A percentile compares a stretch with the other conserved stretches of the same genome.
Evolutionary conservation across 805 yeast species (phyloP).

Genomic region (Pichia pseudocactophila): DNA sequence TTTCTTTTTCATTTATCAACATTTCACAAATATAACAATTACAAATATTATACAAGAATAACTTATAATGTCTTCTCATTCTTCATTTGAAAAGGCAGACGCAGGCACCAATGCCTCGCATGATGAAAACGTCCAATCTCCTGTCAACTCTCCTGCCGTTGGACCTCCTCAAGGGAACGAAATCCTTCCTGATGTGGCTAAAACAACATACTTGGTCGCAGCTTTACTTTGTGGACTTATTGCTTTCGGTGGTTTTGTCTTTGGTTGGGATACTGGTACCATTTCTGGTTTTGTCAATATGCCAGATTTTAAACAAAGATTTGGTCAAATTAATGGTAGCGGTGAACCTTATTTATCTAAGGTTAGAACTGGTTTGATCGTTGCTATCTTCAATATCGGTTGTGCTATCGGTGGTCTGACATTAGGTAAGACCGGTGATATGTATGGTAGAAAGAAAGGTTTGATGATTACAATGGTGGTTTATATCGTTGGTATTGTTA

Average conservation of each 20-base stretch:
- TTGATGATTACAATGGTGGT: conserved; percentile 44
- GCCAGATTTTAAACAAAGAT: conserved; percentile 44
- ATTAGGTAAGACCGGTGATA: conserved; percentile 49
- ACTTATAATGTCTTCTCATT: conserved; percentile 7
- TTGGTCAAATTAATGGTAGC: conserved; percentile 36
- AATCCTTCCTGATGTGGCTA: conserved; percentile 19
- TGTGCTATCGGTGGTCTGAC: conserved; percentile 66
- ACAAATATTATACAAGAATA: no score
- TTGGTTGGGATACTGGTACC: conserved; percentile 76
- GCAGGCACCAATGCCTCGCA: background rate
- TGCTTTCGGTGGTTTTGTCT: conserved; percentile 71
- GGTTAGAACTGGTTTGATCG: conserved; percentile 51
- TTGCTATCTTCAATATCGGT: conserved; percentile 63
- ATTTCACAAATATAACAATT: background rate
- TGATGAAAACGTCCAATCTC: background rate
- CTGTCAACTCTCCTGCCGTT: background rate
- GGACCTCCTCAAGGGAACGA: conserved; percentile 13
- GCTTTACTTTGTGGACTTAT: conserved; percentile 41
- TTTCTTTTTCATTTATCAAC: no score
- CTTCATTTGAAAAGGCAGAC: conserved; percentile 4
- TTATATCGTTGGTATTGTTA: conserved; percentile 51
- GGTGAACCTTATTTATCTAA: conserved; percentile 40
- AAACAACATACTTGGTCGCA: conserved; percentile 19
- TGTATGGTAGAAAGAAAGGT: conserved; percentile 51
- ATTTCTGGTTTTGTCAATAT: conserved; percentile 63